Conservation (phyloP, 306 rosid species). For the Sicyos baderoa region DNA sequence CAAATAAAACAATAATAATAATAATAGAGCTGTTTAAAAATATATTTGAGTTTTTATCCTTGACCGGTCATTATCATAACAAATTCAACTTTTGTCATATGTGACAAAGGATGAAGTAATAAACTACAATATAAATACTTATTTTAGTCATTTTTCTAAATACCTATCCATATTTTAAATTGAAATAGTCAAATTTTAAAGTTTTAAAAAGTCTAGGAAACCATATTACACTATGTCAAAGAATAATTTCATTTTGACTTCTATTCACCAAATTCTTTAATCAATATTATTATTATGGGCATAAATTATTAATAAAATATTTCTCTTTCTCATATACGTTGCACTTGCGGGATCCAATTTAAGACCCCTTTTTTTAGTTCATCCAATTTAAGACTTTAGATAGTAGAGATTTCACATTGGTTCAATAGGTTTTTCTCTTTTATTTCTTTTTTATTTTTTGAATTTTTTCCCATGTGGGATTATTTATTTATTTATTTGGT, state of each 20-base stretch:
- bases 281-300: too few species aligned
- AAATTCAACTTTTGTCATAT: not conserved
- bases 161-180: not conserved
- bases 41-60: not conserved
- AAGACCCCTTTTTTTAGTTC: not conserved
- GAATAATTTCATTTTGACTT: not conserved
- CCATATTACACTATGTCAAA: not conserved
- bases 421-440: not conserved
- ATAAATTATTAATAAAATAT: too few species aligned
- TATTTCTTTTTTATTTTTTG: not conserved
- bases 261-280: too few species aligned
- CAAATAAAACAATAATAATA: too few species aligned
- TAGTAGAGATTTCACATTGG: too few species aligned
- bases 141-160: not conserved
- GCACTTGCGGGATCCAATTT: not conserved
- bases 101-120: not conserved
- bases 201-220: constrained; percentile 3
- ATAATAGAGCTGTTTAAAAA: too few species aligned
- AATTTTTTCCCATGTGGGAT: not conserved
- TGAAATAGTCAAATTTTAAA: not conserved
- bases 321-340: too few species aligned
- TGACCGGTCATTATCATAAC: too few species aligned
- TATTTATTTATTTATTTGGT: not conserved
- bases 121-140: not conserved
- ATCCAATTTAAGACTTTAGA: too few species aligned